A percentile compares a stretch with the other conserved stretches of the same genome.
Conservation (phyloP, 2,329 filamentous ascomycete species). For the Aspergillus aculeatinus region DNA sequence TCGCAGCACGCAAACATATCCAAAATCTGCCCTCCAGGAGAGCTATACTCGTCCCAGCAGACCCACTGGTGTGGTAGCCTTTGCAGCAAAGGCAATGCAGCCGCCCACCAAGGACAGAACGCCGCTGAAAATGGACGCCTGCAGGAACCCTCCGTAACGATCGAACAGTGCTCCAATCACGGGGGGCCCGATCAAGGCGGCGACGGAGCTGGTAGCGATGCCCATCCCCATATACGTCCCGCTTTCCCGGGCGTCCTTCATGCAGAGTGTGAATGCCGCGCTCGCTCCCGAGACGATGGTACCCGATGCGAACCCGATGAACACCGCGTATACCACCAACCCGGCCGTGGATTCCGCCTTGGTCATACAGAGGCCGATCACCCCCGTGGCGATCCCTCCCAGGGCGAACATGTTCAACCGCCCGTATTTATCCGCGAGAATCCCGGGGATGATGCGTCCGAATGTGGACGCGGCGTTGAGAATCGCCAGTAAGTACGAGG, state of each 20-base stretch:
- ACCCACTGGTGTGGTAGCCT: constrained; percentile 39
- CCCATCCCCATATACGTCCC: constrained; percentile 46
- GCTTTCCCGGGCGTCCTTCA: constrained; percentile 30
- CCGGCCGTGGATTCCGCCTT: constrained; percentile 21
- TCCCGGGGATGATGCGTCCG: constrained; percentile 33
- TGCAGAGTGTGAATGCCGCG: constrained; percentile 36
- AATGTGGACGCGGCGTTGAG: constrained; percentile 36
- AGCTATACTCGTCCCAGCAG: constrained; percentile 33
- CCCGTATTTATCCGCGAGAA: constrained; percentile 36
- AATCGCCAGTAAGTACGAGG: constrained; percentile 34
- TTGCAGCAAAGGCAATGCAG: constrained; percentile 35
- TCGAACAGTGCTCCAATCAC: constrained; percentile 48
- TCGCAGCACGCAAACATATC: no score
- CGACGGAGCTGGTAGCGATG: constrained; percentile 33
- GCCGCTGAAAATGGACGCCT: constrained; percentile 41
- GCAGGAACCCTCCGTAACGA: constrained; percentile 39
- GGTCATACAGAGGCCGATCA: constrained; percentile 37
- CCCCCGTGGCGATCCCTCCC: constrained; percentile 22
- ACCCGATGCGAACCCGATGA: constrained; percentile 45
- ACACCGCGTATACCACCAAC: constrained; percentile 31
- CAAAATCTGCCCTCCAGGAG: no score
- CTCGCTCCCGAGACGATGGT: constrained; percentile 40
- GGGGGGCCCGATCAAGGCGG: constrained; percentile 50
- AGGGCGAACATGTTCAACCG: constrained; percentile 37
- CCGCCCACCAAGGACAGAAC: constrained; percentile 18